Percentiles rank a stretch among this genome's conserved stretches.
Evolutionary conservation across 1,284 basidiomycete genomes (phyloP).

Genomic region (Puccinia horiana): DNA sequence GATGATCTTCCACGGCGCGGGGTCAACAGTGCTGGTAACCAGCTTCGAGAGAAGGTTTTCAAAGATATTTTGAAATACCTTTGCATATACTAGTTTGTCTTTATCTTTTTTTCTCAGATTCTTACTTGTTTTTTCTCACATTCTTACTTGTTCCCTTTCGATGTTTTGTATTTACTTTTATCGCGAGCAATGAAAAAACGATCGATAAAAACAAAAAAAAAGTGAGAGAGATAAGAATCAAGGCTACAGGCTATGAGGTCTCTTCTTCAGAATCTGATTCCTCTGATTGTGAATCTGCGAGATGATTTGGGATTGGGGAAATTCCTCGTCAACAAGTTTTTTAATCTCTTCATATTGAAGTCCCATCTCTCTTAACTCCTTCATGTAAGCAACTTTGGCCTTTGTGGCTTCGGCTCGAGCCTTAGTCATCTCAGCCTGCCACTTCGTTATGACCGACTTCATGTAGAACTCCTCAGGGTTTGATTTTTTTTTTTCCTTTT

Average conservation of each 20-base stretch:
- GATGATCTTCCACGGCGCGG: too few relatives aligned
- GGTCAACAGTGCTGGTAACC: too few relatives aligned
- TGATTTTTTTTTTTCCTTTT: not conserved
- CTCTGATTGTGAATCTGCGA: not conserved
- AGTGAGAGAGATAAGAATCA: not conserved
- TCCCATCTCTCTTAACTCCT: not conserved
- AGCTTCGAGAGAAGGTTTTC: too few relatives aligned
- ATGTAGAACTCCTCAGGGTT: slow-evolving; percentile 11
- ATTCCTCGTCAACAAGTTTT: not conserved
- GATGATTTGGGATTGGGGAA: not conserved
- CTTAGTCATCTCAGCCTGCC: slow-evolving; percentile 13
- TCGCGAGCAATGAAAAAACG: too few relatives aligned
- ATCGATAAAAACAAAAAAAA: too few relatives aligned
- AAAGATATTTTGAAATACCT: too few relatives aligned
- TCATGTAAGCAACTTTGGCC: not conserved
- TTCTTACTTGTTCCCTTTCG: too few relatives aligned
- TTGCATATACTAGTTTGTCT: not conserved
- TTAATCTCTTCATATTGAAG: not conserved
- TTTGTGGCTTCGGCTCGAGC: not conserved
- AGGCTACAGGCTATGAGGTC: not conserved
- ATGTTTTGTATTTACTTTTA: too few relatives aligned
- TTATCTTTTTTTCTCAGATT: too few relatives aligned
- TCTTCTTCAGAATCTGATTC: not conserved
- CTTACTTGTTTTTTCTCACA: too few relatives aligned
- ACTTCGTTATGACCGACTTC: not conserved